Percentiles rank a stretch among this genome's conserved stretches.
These are phyloP conservation scores for Boechera stricta DNA, from an alignment of 345 rosid genomes.

Conservation along the genomic window DNA sequence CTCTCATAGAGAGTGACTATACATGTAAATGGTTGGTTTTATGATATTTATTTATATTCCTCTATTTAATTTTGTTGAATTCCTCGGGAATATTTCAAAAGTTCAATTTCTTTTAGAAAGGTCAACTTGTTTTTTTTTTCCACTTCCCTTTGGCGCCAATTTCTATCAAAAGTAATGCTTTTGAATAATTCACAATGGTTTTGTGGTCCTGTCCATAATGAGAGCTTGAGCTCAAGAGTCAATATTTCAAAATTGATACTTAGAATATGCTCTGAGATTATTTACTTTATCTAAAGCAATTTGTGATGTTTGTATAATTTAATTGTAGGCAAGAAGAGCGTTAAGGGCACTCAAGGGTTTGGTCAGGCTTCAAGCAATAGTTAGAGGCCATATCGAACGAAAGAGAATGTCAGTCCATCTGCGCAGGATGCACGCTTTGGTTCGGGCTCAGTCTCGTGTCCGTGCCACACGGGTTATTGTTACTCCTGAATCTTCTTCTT, in stretches of 20 bases:
- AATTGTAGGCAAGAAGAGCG: constrained; percentile 78
- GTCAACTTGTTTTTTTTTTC: constrained; percentile 14
- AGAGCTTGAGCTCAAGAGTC: constrained; percentile 7
- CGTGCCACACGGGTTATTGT: constrained; percentile 59
- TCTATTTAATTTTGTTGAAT: constrained; percentile 8
- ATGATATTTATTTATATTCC: constrained; percentile 5
- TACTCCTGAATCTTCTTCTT: constrained; percentile 54
- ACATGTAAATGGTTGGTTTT: constrained; percentile 20
- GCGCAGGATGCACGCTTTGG: constrained; percentile 73
- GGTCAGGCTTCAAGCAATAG: constrained; percentile 94
- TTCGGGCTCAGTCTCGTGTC: constrained; percentile 79
- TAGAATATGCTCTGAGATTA: neutral
- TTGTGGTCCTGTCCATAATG: constrained; percentile 37
- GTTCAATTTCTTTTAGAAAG: neutral
- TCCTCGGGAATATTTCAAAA: constrained; percentile 18
- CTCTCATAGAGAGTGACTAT: constrained; percentile 35
- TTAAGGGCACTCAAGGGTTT: constrained; percentile 90
- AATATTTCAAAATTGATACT: neutral
- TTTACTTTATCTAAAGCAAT: neutral
- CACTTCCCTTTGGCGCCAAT: constrained; percentile 33
- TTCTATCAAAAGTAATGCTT: constrained; percentile 33
- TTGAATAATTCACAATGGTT: no score
- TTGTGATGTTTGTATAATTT: neutral
- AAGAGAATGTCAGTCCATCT: constrained; percentile 64
- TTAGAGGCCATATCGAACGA: constrained; percentile 91